phyloP scores from a whole-genome alignment of 768 basidiomycete species.

The Auricularia cornea region DNA sequence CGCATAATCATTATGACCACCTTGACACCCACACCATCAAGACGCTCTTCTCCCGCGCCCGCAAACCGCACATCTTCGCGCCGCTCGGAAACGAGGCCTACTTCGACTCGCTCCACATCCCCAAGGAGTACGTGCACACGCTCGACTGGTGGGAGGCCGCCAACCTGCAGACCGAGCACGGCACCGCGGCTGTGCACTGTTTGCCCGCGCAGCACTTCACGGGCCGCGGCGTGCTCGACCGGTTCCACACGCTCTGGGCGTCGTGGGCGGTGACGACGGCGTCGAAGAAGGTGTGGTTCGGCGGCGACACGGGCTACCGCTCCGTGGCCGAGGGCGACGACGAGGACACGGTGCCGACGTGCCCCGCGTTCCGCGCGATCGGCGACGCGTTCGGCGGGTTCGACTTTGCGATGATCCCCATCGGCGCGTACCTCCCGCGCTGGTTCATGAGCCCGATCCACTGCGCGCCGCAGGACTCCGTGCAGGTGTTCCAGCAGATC shows the following conservation, averaged over 20 bases:
- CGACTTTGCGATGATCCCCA: conserved; percentile 27
- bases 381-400: conserved; percentile 55
- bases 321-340: conserved; percentile 37
- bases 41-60: conserved; percentile 21
- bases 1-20: conserved; percentile 51
- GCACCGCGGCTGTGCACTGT: conserved; percentile 41
- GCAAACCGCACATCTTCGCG: conserved; percentile 45
- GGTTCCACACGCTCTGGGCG: conserved; percentile 54
- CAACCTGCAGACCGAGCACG: conserved; percentile 25
- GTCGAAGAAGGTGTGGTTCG: conserved; percentile 45
- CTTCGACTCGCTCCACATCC: conserved; percentile 34
- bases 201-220: conserved; percentile 62
- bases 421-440: conserved; percentile 55
- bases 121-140: conserved; percentile 34
- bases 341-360: conserved; percentile 45
- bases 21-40: conserved; percentile 38
- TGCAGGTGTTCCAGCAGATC: conserved; percentile 57
- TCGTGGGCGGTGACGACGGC: conserved; percentile 53
- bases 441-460: conserved; percentile 52
- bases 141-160: conserved; percentile 60
- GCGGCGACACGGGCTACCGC: conserved; percentile 61
- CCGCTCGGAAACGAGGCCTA: conserved; percentile 44
- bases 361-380: conserved; percentile 68
- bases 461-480: conserved; percentile 59
- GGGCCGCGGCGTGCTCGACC: conserved; percentile 40